Evolutionary conservation across 2,329 filamentous ascomycete species (phyloP), one percentile per base, ranked within the genome.

Genomic region (Fusarium citri): DNA sequence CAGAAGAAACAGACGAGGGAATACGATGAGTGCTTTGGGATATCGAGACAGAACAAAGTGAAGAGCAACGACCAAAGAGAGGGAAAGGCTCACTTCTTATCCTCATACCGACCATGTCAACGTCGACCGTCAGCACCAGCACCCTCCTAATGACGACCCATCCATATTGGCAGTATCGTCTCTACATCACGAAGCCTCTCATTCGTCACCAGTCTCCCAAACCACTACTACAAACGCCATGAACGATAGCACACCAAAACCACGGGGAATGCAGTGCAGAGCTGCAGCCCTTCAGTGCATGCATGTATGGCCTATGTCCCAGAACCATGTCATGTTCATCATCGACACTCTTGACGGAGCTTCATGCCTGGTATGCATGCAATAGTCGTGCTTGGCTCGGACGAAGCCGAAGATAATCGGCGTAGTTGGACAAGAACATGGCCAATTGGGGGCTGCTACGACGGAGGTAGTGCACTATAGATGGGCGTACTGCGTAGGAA

Each of bases 181-280:
- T 59, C 46, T 43, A 46, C 37, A 34, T 16, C 34, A 53, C 34
- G 34, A 28, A 31, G 20, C 45, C 41, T 64, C 45, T 12, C 8
- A 64, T 59, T 64, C 59, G 54, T 28, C 30, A 34, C 42, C 25
- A 30, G 49, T 18, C 50, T 28, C 30, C 42, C 54, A 68, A 68
- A 31, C 43, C 54, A 64, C 22, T 31, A 45, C 55, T 15, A 46
- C 20, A 41, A 49, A 37, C 37, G 31, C 26, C 16, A 46, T 68
- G 67, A 71, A 69, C 67, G 63, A 54, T 23, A n/a, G 10, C 50
- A 23, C 67, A 59, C 67, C 43, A 51, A 58, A 71, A 49, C 34
- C 23, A 64, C 12, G n/a, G 42, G 49, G 46, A 57, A 68, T 60
- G 67, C 67, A 59, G 67, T 71, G 67, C 47, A 71, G 41, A 64